Base-by-base conservation (phyloP, 1,284 basidiomycete genomes). In the Ganoderma leucocontextum region DNA sequence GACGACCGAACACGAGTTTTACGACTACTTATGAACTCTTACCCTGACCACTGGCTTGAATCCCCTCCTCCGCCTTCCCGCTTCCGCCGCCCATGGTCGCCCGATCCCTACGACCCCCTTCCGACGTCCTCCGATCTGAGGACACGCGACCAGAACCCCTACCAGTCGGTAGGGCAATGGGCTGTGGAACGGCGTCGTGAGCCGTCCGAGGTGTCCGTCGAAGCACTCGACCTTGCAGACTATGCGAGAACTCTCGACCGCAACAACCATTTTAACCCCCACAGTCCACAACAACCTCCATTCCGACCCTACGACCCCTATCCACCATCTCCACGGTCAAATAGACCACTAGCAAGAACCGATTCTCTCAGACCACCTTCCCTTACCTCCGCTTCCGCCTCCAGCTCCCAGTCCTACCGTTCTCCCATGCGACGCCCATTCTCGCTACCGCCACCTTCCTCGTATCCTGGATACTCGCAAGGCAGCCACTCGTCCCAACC, bases 211-310 rank as follows among this genome's bases (percentile, higher is more conserved):
- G 83, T 82, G 53, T 91, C 89, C 67, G 84, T 91, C 2, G 89
- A 91, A 75, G 89, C 89, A 3, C 83, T 91, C 65, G 90, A 92
- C 78, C 83, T 92, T 29, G 89, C 89, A 47, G 90, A 91, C 76
- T 92, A 91, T 78, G 83, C 88, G 10, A 80, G 76, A 69, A 87
- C 85, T 36, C 80, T 91, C 35, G 78, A 80, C 29, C 75, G 75
- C 72, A 55, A 78, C 78, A 58, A 78, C 47, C 47, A 13, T 49
- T 49, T 49, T 78, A 62, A 81, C 76, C 75, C 77, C 72, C 74
- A 72, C 67, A 78, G 73, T 9, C 62, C 71, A 12, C 67, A 74
- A 35, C 73, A 76, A 19, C 73, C 61, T 65, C 65, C 71, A 62
- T 78, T 72, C 68, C 69, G 68, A 55, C 75, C 74, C 35, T 81